Evolutionary conservation across 116 monocot species (phyloP), one percentile per base, ranked within the genome.

Genomic region (Iris pallida): DNA sequence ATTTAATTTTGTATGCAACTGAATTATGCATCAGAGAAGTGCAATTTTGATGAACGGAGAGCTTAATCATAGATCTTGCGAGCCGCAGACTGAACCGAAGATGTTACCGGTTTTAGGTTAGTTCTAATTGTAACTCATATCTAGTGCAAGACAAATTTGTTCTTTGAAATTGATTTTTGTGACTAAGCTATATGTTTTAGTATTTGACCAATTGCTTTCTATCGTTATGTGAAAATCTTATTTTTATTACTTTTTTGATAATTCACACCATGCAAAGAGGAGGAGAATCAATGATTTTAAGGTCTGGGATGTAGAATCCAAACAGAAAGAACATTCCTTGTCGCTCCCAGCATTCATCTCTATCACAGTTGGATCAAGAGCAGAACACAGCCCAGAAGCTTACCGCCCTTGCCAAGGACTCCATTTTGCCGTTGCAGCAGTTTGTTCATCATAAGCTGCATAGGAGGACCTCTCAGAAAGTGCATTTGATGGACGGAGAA

Each of bases 291-390:
- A 51, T 13, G 88, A 82, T 63, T 45, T 57, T 8, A 82, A 77
- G 61, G 63, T 68, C 0, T 64, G 61, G 16, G 86, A 88, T 45
- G 53, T 61, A 3, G 86, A 84, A 66, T 84, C 81, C 1, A 89
- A 91, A 59, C 92, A 85, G 49, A 91, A 95, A 59, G 96, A 96
- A 66, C 86, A 90, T 66, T 91, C 95, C 16, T 80, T 95, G 2
- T 88, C 95, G 4, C 81, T 88, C 95, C 0, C 90, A 88, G n/a
- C 85, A 84, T 65, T 96, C 89, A 16, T 96, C 96, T 4, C 89
- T 91, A 30, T 86, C 96, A 4, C 96, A 88, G 19, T 96, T 89
- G 1, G 96, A 96, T 68, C 96, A 89, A 76, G 95, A 95, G 44
- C 88, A 83, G 49, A 86, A 80, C 45, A 80, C 76, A 14, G 46